Base-by-base conservation (phyloP, 768 basidiomycete species). In the Tephrocybe sp. region DNA sequence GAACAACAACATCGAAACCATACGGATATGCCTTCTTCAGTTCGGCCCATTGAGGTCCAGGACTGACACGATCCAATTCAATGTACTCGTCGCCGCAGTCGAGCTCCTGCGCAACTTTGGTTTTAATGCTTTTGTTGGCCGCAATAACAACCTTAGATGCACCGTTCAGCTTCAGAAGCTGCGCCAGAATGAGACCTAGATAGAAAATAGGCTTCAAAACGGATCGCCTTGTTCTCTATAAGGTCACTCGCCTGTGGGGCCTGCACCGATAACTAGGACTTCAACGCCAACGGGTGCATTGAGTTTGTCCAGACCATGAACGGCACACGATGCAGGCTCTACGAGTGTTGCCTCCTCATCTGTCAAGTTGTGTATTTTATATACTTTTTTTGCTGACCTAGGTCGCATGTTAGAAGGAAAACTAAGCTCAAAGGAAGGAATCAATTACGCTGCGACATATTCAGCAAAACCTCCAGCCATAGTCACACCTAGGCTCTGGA, bases 241-340 rank as follows among this genome's bases (percentile, higher is more conserved):
- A 9, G 5, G 39, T 25, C 14, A 40, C 55, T 12, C n/a, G 60
- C 70, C 88, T 3, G 89, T 90, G 2, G 88, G 88, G 15, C 88
- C 88, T 15, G 88, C 84, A 38, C 88, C 88, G 30, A 90, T 72
- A 20, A 90, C 73, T 47, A 91, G 78, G n/a, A 82, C 86, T 30
- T 89, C 85, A 20, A 81, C 69, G 9, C 88, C 88, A 41, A 86
- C 83, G 8, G 82, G 77, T 6, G 85, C 79, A 54, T 73, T 76
- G 33, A 91, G 76, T 62, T 85, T 85, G 68, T 91, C 88, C 56
- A 87, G 78, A 8, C 88, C 88, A 68, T 91, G 88, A 33, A 91
- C 77, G 25, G 88, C 89, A 59, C 88, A 91, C 5, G 88, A 81
- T 4, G 87, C 84, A 7, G 88, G 89, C 60, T 90, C 88, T 30